Evolutionary conservation across 805 yeast genomes (phyloP).

Genomic region (Candida gorgasii): DNA sequence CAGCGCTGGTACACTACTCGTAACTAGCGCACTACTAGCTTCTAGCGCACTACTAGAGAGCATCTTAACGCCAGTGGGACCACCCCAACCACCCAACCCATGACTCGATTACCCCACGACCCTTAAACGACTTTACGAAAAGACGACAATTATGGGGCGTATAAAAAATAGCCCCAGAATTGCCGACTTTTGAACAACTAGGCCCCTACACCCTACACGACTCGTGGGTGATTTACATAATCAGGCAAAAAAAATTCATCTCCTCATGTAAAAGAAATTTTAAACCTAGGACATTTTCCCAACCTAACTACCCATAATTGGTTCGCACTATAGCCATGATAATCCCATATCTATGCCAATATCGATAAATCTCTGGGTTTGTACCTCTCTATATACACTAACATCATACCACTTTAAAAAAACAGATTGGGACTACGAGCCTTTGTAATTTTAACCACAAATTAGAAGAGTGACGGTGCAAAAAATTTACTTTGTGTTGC

Average conservation of each 20-base stretch:
- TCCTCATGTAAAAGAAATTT: background rate
- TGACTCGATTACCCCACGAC: no score
- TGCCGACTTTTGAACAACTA: background rate
- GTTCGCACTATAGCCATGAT: background rate
- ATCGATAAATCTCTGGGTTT: no score
- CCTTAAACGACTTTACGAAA: no score
- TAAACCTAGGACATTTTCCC: background rate
- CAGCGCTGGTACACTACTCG: no score
- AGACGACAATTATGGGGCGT: conserved; percentile 1
- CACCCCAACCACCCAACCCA: no score
- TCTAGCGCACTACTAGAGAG: no score
- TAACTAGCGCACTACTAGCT: no score
- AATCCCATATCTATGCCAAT: no score
- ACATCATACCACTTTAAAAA: background rate
- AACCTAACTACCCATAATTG: background rate
- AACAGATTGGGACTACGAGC: no score
- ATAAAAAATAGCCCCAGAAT: background rate
- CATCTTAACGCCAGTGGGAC: no score
- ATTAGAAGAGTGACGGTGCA: background rate
- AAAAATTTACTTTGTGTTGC: conserved; percentile 1
- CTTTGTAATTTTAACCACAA: background rate
- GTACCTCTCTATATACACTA: background rate
- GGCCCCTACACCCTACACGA: background rate
- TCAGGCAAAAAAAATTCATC: background rate
- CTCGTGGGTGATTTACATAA: background rate